phyloP scores from a whole-genome alignment of 306 rosid genomes.

The peach (Prunus persica) region Prunus_persica_NCBIv2 NC_034009.1:37441001-37441500 shows the following conservation, averaged over 20 bases:
- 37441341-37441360: constrained; percentile 49
- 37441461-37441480: constrained; percentile 38
- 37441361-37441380: constrained; percentile 50
- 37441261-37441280: constrained; percentile 3
- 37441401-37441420: constrained; percentile 72
- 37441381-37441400: constrained; percentile 77
- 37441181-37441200: constrained; percentile 83
- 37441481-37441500: constrained; percentile 4
- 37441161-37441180: constrained; percentile 67
- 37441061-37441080: constrained; percentile 65
- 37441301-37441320: constrained; percentile 27
- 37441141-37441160: constrained; percentile 77
- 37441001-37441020: background rate
- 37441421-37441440: constrained; percentile 59
- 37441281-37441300: constrained; percentile 19
- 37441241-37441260: background rate
- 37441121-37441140: constrained; percentile 88
- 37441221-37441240: constrained; percentile 70
- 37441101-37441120: constrained; percentile 70
- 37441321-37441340: constrained; percentile 22
- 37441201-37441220: constrained; percentile 86
- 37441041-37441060: constrained; percentile 19
- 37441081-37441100: constrained; percentile 72
- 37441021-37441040: constrained; percentile 11
- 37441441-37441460: constrained; percentile 50